Evolutionary conservation across 1,284 basidiomycete genomes (phyloP), one percentile per base, ranked within the genome.

Genomic region (Rhodotorula glutinis): DNA sequence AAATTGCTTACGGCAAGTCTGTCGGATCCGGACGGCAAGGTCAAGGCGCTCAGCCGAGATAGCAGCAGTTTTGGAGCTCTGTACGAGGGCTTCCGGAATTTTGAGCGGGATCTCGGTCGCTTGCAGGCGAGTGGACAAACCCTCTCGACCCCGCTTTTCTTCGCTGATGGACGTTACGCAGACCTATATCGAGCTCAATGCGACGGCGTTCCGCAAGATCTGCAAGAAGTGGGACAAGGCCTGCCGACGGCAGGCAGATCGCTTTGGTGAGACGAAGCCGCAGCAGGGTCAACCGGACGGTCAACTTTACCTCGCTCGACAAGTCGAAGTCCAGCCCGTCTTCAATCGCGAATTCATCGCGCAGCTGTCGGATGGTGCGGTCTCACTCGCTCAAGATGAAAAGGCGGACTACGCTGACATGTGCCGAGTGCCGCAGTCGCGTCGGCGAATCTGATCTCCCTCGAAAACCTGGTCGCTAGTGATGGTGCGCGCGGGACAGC

Each of bases 141-240:
- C n/a, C 41, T 14, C 17, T 29, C 55, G 43, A 16, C 17, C 9
- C 14, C 17, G 5, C 2, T 21, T 19, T 4, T 3, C 2, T 19
- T n/a, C 7, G 10, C 3, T 7, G n/a, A 21, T 30, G 29, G 10
- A 62, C 33, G 2, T 2, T 30, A 7, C 13, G 73, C 78, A 95
- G 90, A 89, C 92, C 85, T 99, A 96, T 77, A 88, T 99, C 74
- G 96, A 99, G 80, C 90, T 98, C 77, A 99, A 98, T 78, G 96
- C 91, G 1, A 94, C 88, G 5, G 96, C 94, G 3, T 98, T 98
- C 79, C 86, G 95, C 60, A 98, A 98, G 80, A 98, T 99, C 52
- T 67, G 64, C 71, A 98, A 99, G 77, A 99, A 99, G 78, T 99
- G 93, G 86, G 96, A 98, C 81, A 99, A 98, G 80, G 72, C 72